Base-by-base conservation (phyloP, 768 basidiomycete species). In the Trametes maxima region DNA sequence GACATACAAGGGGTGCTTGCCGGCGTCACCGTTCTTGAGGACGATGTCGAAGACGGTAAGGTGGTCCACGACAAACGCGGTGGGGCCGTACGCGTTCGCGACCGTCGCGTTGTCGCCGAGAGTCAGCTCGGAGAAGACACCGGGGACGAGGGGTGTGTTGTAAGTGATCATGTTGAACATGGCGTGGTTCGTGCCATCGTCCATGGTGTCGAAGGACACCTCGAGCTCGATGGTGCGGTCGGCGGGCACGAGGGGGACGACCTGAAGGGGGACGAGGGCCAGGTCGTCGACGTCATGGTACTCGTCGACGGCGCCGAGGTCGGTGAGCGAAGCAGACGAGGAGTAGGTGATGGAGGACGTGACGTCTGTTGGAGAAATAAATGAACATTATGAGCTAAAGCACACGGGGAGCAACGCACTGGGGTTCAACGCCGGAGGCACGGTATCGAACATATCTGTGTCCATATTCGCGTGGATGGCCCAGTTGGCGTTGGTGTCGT, bases 391-490 rank as follows among this genome's bases (percentile, higher is more conserved):
- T 13, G 36, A 36, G 19, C 35, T 19, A 5, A 44, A 16, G 12
- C 5, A 33, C 13, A 19, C n/a, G 25, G 13, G 28, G 13, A 3
- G 25, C 14, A 4, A 76, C 87, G 44, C 60, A 91, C 92, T 97
- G 0, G 90, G 82, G 65, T 88, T 83, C 24, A 98, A 80, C 12
- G 79, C 74, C 24, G 80, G 77, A 0, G 96, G 94, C 14, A 95
- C 77, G 0, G 54, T 78, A 72, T 98, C 96, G 73, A 97, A 98
- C 94, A 95, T 96, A 63, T 77, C 78, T 0, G 83, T 83, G 70
- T 95, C 92, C 85, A 98, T 92, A 78, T 95, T 92, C 5, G 90
- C 90, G 69, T 94, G 92, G 60, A 99, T 85, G 52, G 84, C 85
- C 87, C 88, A 98, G 78, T 99, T 97, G 21, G 83, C 77, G 28